These are phyloP conservation scores for Malus asiatica DNA, from an alignment of 306 rosid genomes.

Conservation along the genomic window DNA sequence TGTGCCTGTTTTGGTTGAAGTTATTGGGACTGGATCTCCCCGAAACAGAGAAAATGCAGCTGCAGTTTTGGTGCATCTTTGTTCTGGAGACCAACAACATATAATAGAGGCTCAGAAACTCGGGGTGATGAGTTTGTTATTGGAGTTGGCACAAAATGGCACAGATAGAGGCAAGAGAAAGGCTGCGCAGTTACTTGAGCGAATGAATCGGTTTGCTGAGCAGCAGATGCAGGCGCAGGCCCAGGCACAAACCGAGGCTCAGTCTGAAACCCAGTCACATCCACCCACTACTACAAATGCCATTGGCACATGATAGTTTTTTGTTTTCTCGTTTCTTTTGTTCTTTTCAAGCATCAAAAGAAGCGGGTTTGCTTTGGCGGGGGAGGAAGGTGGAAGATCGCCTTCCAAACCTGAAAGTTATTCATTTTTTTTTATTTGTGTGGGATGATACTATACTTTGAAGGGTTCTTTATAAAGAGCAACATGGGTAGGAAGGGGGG, in stretches of 20 bases:
- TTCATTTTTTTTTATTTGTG: slow-evolving; percentile 57
- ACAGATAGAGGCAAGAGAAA: slow-evolving; percentile 95
- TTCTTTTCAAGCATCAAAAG: slow-evolving; percentile 38
- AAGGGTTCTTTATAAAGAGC: slow-evolving; percentile 15
- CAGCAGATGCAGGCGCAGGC: slow-evolving; percentile 45
- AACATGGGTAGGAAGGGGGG: slow-evolving; percentile 17
- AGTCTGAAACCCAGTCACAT: slow-evolving; percentile 34
- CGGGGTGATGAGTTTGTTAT: slow-evolving; percentile 54
- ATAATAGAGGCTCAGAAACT: slow-evolving; percentile 61
- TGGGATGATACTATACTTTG: slow-evolving; percentile 29
- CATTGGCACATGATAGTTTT: slow-evolving; percentile 35
- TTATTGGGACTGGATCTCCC: slow-evolving; percentile 81
- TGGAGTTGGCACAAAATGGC: slow-evolving; percentile 78
- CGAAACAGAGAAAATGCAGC: slow-evolving; percentile 95
- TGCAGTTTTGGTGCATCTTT: slow-evolving; percentile 85
- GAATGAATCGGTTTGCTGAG: slow-evolving; percentile 63
- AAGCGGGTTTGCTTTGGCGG: slow-evolving; percentile 33
- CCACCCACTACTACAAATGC: slow-evolving; percentile 29
- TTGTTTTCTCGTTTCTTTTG: slow-evolving; percentile 28
- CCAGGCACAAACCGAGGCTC: slow-evolving; percentile 38
- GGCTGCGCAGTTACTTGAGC: slow-evolving; percentile 81
- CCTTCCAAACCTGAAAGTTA: slow-evolving; percentile 53
- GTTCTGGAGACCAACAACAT: slow-evolving; percentile 73
- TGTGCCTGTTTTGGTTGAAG: slow-evolving; percentile 79
- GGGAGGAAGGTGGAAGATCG: slow-evolving; percentile 86